Evolutionary conservation across 2,329 filamentous ascomycete genomes (phyloP), one percentile per base, ranked within the genome.

Genomic region (Aspergillus viridinutans): DNA sequence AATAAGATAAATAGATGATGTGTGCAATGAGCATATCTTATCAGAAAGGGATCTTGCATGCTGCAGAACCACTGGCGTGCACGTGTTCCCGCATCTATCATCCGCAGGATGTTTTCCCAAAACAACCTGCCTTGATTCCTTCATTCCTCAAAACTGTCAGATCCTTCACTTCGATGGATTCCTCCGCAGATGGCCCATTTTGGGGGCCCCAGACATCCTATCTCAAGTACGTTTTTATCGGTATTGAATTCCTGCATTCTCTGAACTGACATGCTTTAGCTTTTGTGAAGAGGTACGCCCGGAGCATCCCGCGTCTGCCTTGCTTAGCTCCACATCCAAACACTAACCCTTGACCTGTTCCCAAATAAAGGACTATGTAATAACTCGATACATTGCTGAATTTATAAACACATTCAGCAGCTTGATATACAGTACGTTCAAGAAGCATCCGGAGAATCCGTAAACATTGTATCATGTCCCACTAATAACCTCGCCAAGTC

Each of bases 331-430:
- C n/a, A 8, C n/a, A 9, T 35, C 45, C 23, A n/a, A 9, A n/a
- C 14, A 21, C 42, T 47, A 54, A 54, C 29, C 8, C 17, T 52
- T 28, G n/a, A 55, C 26, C 28, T 49, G 20, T 29, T 17, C 14
- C 14, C 14, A 4, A 40, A 4, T 10, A 40, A 50, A 70, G 68
- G 68, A 72, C 56, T 79, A 79, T 66, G 68, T 74, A 8, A 63
- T 79, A 12, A 78, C 76, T 8, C 65, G 73, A 21, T 78, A 76
- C 32, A 65, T 78, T 21, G 77, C 75, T 4, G 77, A 79, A 50
- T 78, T 79, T 40, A 72, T 78, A 61, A 79, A 79, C 57, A 78
- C 75, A 0, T 58, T 78, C 1, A 78, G 75, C 55, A 79, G 76
- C 53, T 58, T 75, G 0, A 61, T 71, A 3, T 79, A 72, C 47